Evolutionary conservation across 2,329 filamentous ascomycete genomes (phyloP).

Genomic region (Cucurbitaria berberidis): DNA sequence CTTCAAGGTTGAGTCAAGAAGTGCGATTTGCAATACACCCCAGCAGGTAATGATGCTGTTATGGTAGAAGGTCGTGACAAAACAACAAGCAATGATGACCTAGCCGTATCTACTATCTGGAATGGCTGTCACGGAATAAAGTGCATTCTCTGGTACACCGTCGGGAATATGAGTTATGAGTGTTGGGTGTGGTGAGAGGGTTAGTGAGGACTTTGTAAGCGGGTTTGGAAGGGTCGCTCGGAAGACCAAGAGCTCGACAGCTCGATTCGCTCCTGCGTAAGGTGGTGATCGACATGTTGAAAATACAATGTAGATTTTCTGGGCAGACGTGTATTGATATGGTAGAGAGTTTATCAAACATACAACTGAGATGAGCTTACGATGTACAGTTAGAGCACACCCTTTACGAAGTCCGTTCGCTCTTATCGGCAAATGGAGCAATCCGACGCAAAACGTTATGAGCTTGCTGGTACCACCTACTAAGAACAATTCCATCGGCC

Average conservation of each 20-base stretch:
- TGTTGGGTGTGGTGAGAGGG: neutral
- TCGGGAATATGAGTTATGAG: constrained; percentile 2
- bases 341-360: neutral
- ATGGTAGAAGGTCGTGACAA: constrained; percentile 58
- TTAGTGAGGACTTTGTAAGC: neutral
- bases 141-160: constrained; percentile 18
- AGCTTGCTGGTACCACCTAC: too few species aligned
- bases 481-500: too few species aligned
- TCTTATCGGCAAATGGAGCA: too few species aligned
- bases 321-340: neutral
- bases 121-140: constrained; percentile 29
- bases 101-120: constrained; percentile 65
- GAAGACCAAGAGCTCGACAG: constrained; percentile 18
- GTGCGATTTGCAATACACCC: constrained; percentile 65
- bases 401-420: too few species aligned
- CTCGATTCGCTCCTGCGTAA: constrained; percentile 19
- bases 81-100: constrained; percentile 60
- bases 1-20: constrained; percentile 58
- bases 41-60: constrained; percentile 64
- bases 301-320: neutral
- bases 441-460: too few species aligned
- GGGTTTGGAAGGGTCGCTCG: constrained; percentile 3
- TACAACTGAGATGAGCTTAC: neutral
- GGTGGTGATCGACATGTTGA: constrained; percentile 12
- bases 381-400: neutral